These are phyloP conservation scores for Agarophyton chilense DNA, from an alignment of 23 red algal species.

Conservation along the genomic window DNA sequence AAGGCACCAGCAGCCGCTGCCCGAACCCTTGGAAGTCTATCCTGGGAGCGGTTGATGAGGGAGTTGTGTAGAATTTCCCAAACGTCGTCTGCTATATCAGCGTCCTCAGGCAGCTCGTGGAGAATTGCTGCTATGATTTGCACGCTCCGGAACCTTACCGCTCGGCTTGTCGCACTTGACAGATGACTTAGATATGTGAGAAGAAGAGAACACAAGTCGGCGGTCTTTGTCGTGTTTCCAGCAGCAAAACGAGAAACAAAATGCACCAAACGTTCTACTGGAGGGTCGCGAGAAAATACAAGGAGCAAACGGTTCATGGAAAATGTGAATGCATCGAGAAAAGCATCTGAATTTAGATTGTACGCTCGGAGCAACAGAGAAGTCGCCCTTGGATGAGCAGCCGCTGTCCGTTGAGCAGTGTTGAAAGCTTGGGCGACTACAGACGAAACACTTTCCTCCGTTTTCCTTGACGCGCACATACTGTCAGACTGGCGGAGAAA, in stretches of 20 bases:
- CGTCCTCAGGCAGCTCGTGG: slow-evolving; percentile 36
- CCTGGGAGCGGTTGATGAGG: slow-evolving; percentile 53
- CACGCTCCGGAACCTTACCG: slow-evolving; percentile 70
- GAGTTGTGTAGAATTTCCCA: slow-evolving; percentile 7
- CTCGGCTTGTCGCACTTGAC: slow-evolving; percentile 32
- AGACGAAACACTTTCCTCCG: slow-evolving; percentile 7
- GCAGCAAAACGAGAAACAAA: slow-evolving; percentile 62
- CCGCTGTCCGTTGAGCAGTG: slow-evolving; percentile 44
- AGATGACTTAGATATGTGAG: slow-evolving; percentile 57
- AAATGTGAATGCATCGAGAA: slow-evolving; percentile 46
- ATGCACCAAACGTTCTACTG: slow-evolving; percentile 69
- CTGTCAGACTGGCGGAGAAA: not conserved
- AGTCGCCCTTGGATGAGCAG: slow-evolving; percentile 44
- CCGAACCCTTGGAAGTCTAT: slow-evolving; percentile 68
- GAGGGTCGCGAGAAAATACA: slow-evolving; percentile 58
- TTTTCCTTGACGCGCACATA: not conserved
- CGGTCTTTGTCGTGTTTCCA: slow-evolving; percentile 9
- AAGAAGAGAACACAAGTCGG: slow-evolving; percentile 52
- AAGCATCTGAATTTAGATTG: not conserved
- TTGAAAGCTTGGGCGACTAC: slow-evolving; percentile 49
- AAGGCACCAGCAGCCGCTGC: slow-evolving; percentile 71
- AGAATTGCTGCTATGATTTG: slow-evolving; percentile 59
- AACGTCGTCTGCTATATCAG: slow-evolving; percentile 29
- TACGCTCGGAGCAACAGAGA: slow-evolving; percentile 40
- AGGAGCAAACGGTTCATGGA: slow-evolving; percentile 73